These are phyloP conservation scores for Xylaria sp. DNA, from an alignment of 2,329 filamentous ascomycete genomes.

Conservation along the genomic window DNA sequence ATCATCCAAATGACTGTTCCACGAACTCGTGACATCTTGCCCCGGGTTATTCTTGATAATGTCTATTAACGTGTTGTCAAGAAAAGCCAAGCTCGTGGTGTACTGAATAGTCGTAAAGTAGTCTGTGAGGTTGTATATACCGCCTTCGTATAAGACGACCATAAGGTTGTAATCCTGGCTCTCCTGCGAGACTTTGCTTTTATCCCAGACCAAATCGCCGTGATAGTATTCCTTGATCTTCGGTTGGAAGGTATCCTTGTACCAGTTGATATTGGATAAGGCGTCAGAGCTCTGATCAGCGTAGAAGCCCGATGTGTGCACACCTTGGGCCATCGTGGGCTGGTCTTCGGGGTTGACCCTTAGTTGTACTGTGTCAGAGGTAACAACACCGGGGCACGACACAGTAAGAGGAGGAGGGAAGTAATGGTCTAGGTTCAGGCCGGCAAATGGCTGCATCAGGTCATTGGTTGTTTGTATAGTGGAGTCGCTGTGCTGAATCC, in stretches of 20 bases:
- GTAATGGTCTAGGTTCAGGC: slow-evolving; percentile 83
- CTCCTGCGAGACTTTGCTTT: slow-evolving; percentile 67
- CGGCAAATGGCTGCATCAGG: slow-evolving; percentile 82
- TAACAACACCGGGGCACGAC: slow-evolving; percentile 78
- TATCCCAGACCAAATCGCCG: slow-evolving; percentile 82
- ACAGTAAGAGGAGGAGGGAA: slow-evolving; percentile 81
- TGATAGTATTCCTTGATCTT: slow-evolving; percentile 88
- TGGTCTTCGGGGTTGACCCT: slow-evolving; percentile 59
- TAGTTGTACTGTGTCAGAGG: slow-evolving; percentile 65
- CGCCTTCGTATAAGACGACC: slow-evolving; percentile 83
- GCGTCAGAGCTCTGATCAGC: slow-evolving; percentile 66
- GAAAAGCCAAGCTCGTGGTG: slow-evolving; percentile 70
- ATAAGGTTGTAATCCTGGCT: slow-evolving; percentile 74
- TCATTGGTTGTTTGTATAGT: slow-evolving; percentile 67
- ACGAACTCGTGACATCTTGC: slow-evolving; percentile 76
- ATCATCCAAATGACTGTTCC: slow-evolving; percentile 65
- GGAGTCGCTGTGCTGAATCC: slow-evolving; percentile 82
- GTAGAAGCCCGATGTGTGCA: slow-evolving; percentile 76
- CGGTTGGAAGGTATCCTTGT: slow-evolving; percentile 76
- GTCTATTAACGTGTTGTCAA: slow-evolving; percentile 74
- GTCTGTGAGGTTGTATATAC: slow-evolving; percentile 89
- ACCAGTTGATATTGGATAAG: slow-evolving; percentile 78
- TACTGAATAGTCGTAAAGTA: slow-evolving; percentile 82
- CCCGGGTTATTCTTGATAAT: slow-evolving; percentile 81
- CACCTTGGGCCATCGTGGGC: slow-evolving; percentile 61